Evolutionary conservation across 2,329 filamentous ascomycete species (phyloP), one percentile per base, ranked within the genome.

Genomic region (Fusarium protoensiforme): DNA sequence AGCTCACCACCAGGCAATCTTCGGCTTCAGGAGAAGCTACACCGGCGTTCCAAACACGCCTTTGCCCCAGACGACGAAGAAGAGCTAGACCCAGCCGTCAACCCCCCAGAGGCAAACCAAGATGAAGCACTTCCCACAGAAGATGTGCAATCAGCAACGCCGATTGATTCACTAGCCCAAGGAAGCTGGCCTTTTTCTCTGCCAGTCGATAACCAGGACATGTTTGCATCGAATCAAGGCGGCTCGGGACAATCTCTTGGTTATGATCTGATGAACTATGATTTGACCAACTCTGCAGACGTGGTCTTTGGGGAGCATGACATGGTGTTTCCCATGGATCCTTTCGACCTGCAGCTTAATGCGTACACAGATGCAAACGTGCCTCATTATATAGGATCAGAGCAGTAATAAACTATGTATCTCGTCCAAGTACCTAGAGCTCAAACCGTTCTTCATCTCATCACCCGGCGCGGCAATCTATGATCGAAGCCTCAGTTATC

Each of bases 11-110:
- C 61, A 0, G 59, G 61, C 0, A n/a, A 53, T 1, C 10, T 74
- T 1, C 58, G 46, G 0, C 9, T 57, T 0, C 74, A 73, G 1
- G 65, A 70, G 3, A 76, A 68, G 1, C 22, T 77, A 0, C 74
- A 77, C 13, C 71, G 75, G 2, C 68, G 75, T 7, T 77, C 75
- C 1, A 77, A 74, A 27, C 57, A 75, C 41, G 74, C 65, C 0
- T 74, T 60, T 24, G 73, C 71, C 0, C 68, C 72, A 4, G 65
- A 68, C 0, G 72, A 72, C 8, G 66, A 74, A 9, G 73, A 77
- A 3, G 66, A 72, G 3, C 14, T 53, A 5, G 73, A 73, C 0
- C 70, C 74, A 0, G 63, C 64, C 0, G 2, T 74, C 1, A 29
- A 64, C 16, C 71, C 64, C 1, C 54, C 53, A 4, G 64, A 65